Evolutionary conservation across 202 grass and related monocot genomes (phyloP).

Genomic region (Saccharum hybrid): DNA sequence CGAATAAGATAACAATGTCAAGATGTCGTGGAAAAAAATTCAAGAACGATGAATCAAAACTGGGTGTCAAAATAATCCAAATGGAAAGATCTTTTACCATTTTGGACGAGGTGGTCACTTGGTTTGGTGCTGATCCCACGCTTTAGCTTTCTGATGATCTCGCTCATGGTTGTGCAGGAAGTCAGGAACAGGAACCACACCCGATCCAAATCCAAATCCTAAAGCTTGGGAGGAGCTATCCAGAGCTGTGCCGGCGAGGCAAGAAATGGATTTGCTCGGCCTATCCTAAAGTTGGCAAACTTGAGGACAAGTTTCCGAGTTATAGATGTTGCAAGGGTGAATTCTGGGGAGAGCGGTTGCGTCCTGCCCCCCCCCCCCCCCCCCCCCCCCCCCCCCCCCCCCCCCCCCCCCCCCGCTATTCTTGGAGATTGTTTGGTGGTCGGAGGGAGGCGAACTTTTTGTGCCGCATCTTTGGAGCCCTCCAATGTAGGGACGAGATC

Average conservation of each 20-base stretch:
- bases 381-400: not conserved
- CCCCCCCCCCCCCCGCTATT: slow-evolving; percentile 37
- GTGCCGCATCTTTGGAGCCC: slow-evolving; percentile 19
- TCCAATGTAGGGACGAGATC: slow-evolving; percentile 24
- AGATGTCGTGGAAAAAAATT: not conserved
- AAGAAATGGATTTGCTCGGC: slow-evolving; percentile 30
- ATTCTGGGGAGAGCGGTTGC: not conserved
- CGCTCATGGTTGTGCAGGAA: slow-evolving; percentile 42
- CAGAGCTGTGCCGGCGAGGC: slow-evolving; percentile 33
- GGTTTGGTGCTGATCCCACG: slow-evolving; percentile 51
- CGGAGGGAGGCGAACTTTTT: slow-evolving; percentile 14
- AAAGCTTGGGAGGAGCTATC: slow-evolving; percentile 40
- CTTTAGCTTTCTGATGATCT: slow-evolving; percentile 44
- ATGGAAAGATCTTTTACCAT: slow-evolving; percentile 28
- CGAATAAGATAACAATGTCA: not conserved
- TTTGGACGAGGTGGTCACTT: slow-evolving; percentile 33
- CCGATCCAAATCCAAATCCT: slow-evolving; percentile 8
- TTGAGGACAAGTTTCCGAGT: slow-evolving; percentile 37
- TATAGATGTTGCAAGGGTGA: slow-evolving; percentile 33
- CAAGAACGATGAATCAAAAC: not conserved
- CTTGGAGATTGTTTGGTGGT: slow-evolving; percentile 43
- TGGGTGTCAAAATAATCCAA: not conserved
- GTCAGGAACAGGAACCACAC: not conserved
- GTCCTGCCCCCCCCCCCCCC: not conserved
- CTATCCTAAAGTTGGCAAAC: slow-evolving; percentile 59